phyloP scores from a whole-genome alignment of 2,329 filamentous ascomycete species.

The Cladosporium sp. region DNA sequence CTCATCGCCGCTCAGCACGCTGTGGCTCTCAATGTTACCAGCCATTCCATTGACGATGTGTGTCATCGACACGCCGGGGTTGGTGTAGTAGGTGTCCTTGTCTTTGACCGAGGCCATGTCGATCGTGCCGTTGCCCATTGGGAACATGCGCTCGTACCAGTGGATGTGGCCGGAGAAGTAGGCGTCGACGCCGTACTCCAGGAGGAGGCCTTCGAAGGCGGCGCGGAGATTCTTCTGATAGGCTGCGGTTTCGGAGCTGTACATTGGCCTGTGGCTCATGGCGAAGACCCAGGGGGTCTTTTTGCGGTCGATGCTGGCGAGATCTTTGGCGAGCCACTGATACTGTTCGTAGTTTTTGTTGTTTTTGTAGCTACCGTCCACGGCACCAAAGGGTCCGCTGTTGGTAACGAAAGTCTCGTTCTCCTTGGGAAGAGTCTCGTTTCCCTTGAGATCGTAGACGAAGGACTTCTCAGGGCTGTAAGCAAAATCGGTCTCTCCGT shows the following conservation, averaged over 20 bases:
- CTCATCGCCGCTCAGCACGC: slow-evolving; percentile 39
- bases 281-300: slow-evolving; percentile 54
- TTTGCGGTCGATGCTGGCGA: slow-evolving; percentile 46
- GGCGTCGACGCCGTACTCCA: slow-evolving; percentile 49
- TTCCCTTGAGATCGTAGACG: slow-evolving; percentile 37
- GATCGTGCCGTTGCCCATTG: slow-evolving; percentile 25
- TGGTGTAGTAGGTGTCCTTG: slow-evolving; percentile 52
- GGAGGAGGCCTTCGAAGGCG: slow-evolving; percentile 49
- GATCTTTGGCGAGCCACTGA: slow-evolving; percentile 48
- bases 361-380: background rate
- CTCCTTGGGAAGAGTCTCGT: slow-evolving; percentile 40
- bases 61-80: slow-evolving; percentile 51
- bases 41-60: slow-evolving; percentile 57
- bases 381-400: slow-evolving; percentile 48
- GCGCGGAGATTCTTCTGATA: slow-evolving; percentile 32
- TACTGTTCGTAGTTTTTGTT: slow-evolving; percentile 45
- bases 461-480: slow-evolving; percentile 39
- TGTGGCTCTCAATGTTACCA: slow-evolving; percentile 55
- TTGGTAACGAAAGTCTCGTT: slow-evolving; percentile 39
- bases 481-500: slow-evolving; percentile 53
- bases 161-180: slow-evolving; percentile 48
- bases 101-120: slow-evolving; percentile 41
- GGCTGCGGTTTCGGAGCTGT: slow-evolving; percentile 37
- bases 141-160: slow-evolving; percentile 44
- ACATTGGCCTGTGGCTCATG: slow-evolving; percentile 52